Evolutionary conservation across 768 basidiomycete genomes (phyloP), one percentile per base, ranked within the genome.

Genomic region (Amyloporia xantha): DNA sequence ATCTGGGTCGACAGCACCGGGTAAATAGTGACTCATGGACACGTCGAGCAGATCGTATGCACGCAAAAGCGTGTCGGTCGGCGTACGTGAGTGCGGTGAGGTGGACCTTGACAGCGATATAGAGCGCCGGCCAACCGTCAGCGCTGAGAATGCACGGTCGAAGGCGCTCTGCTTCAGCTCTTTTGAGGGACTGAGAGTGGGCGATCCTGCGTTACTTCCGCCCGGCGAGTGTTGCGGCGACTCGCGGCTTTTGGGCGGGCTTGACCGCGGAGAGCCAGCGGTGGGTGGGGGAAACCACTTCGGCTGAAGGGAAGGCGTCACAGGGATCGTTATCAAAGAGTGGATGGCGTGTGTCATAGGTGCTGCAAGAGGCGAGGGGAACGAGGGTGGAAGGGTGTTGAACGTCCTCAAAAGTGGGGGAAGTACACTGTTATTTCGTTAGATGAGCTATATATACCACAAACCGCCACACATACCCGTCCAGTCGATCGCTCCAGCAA

Each of bases 341-440:
- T 96, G 89, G 35, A 95, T 84, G 46, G 84, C 74, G 52, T 95
- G 86, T 1, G 87, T 66, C 27, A 96, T 66, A 0, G 93, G 91
- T 0, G 84, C 66, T 0, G 79, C 69, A 30, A 95, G 69, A 2
- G 90, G 91, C 2, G 71, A 72, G 9, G 76, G 75, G 44, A 77
- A 80, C 4, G 77, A 72, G 3, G 76, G 73, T 0, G 86, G 81
- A 20, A 87, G 73, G n/a, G 72, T 59, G 53, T 79, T 74, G 65
- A 92, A 87, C 4, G 81, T 73, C 25, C 81, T 78, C 33, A 94
- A 70, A 20, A 91, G 73, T 1, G 86, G 79, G 6, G 79, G 71
- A 17, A 95, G 73, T 15, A 95, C 66, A 5, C 90, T 88, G 36
- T 25, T 24, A 25, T 2, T 20, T 15, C 19, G 40, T 47, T n/a